Evolutionary conservation across 192 early-diverging fungal species (phyloP).

Genomic region (Coemansia sp.): DNA sequence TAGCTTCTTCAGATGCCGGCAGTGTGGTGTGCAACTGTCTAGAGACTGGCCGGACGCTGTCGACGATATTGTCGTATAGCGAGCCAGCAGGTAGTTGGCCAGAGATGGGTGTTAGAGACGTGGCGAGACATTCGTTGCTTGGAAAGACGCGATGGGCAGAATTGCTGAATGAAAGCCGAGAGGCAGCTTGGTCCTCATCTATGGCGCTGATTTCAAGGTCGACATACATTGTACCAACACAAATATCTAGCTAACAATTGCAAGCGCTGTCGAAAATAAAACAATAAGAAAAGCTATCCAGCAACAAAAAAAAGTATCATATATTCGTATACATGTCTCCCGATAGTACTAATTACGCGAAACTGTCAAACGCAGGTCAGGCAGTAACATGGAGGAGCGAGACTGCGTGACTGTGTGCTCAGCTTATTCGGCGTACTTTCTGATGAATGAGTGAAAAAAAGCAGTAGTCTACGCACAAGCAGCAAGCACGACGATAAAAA

Average conservation of each 20-base stretch:
- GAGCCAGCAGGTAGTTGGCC: background rate
- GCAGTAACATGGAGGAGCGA: background rate
- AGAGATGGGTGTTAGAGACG: background rate
- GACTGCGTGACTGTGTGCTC: background rate
- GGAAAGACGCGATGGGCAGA: background rate
- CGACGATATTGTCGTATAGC: background rate
- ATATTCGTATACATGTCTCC: background rate
- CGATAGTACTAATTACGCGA: background rate
- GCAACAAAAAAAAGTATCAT: background rate
- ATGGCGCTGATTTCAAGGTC: background rate
- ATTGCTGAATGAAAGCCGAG: constrained; percentile 1
- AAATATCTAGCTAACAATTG: constrained; percentile 1
- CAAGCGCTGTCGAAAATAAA: no score
- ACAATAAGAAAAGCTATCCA: background rate
- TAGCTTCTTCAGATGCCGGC: background rate
- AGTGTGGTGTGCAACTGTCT: background rate
- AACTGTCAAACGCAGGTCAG: background rate
- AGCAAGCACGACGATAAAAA: no score
- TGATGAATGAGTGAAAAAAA: background rate
- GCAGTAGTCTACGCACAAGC: background rate
- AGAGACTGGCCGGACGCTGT: background rate
- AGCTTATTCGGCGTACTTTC: background rate
- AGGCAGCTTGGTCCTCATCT: background rate
- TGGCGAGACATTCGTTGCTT: background rate
- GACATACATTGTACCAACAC: background rate